Percentiles rank a stretch among this genome's conserved stretches.
Conservation (phyloP, 257 asterid genomes). For the Solanum dulcamara region DNA sequence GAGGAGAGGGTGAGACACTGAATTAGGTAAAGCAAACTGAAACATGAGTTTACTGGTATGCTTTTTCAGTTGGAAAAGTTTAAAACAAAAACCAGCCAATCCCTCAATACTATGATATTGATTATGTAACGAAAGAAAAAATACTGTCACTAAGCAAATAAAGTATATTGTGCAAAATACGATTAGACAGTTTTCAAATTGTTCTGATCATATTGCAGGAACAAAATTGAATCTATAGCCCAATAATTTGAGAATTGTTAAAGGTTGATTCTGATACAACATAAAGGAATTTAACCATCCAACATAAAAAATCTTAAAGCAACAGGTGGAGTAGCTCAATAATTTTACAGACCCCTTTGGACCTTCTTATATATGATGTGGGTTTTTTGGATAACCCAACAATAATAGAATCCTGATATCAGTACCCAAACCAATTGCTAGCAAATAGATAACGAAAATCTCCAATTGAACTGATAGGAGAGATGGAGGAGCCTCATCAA, state of each 20-base stretch:
- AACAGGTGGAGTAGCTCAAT: neutral
- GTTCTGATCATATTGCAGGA: neutral
- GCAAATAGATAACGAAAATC: neutral
- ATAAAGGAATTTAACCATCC: neutral
- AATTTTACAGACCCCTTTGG: neutral
- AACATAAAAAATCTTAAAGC: neutral
- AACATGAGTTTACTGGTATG: neutral
- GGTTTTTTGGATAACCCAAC: neutral
- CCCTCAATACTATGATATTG: neutral
- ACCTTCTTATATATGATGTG: neutral
- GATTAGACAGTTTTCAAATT: neutral
- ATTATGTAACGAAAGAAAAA: neutral
- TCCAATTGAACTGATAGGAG: neutral
- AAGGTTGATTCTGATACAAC: neutral
- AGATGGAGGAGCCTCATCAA: neutral
- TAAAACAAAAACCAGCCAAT: neutral
- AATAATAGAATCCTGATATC: neutral
- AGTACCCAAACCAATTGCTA: neutral
- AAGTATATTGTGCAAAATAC: neutral
- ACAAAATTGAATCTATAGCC: neutral
- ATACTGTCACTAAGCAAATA: neutral
- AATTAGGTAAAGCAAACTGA: neutral
- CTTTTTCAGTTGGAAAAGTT: neutral
- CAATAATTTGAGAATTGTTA: neutral
- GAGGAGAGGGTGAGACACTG: neutral